Conservation (phyloP, 2,329 filamentous ascomycete genomes). For the Parastagonospora nodorum region DNA sequence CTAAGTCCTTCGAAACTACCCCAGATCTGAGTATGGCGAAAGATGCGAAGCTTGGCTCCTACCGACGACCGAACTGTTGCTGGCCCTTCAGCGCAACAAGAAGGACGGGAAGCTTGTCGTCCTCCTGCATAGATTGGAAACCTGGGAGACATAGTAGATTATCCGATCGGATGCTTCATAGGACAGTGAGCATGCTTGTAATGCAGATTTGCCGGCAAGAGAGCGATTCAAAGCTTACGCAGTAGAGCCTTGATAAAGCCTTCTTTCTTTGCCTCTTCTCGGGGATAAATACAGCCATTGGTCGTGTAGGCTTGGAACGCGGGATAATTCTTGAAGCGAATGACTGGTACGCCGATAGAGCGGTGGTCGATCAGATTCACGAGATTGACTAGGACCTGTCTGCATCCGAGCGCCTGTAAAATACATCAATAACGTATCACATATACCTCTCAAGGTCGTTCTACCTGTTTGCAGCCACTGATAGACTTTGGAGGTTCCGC, state of each 20-base stretch:
- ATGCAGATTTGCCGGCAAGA: not conserved
- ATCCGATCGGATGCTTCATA: not conserved
- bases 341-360: not conserved
- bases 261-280: conserved; percentile 1
- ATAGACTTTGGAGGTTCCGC: not conserved
- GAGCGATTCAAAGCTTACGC: not conserved
- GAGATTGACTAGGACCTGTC: conserved; percentile 1
- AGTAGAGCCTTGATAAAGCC: conserved; percentile 4
- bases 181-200: not conserved
- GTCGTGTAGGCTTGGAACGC: not conserved
- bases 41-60: too few relatives aligned
- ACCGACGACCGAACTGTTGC: too few relatives aligned
- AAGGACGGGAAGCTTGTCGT: too few relatives aligned
- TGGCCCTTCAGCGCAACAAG: too few relatives aligned
- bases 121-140: not conserved
- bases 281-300: conserved; percentile 1
- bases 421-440: not conserved
- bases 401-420: not conserved
- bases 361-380: conserved; percentile 6
- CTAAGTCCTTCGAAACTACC: too few relatives aligned
- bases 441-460: not conserved
- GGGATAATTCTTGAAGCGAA: not conserved
- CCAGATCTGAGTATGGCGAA: too few relatives aligned
- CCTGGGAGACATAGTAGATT: not conserved
- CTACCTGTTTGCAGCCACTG: conserved; percentile 1